Conservation (phyloP, 2,329 filamentous ascomycete species). For the Penicillium hesseltinei region DNA sequence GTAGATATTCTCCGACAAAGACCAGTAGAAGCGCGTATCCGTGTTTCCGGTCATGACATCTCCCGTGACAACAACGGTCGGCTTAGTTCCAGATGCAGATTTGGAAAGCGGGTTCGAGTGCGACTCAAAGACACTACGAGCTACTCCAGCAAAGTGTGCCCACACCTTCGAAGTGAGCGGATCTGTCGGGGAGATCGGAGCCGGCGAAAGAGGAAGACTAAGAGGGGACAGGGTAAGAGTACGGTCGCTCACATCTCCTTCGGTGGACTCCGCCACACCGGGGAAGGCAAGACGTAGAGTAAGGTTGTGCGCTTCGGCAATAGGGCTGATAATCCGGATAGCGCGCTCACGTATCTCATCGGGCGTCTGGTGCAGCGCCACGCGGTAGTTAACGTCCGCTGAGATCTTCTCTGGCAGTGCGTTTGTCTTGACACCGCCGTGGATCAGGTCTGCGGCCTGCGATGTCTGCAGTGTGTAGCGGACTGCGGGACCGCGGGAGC, state of each 20-base stretch:
- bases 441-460: conserved; percentile 55
- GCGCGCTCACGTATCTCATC: conserved; percentile 49
- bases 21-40: conserved; percentile 55
- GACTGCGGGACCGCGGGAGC: conserved; percentile 41
- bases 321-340: conserved; percentile 45
- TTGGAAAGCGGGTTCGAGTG: conserved; percentile 26
- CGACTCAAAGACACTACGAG: conserved; percentile 43
- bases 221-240: conserved; percentile 34
- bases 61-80: conserved; percentile 43
- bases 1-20: conserved; percentile 53
- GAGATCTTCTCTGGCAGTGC: conserved; percentile 56
- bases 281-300: conserved; percentile 48
- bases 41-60: conserved; percentile 55
- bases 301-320: conserved; percentile 51
- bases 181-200: conserved; percentile 35
- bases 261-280: conserved; percentile 13
- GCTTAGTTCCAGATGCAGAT: conserved; percentile 13
- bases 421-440: conserved; percentile 58
- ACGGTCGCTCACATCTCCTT: conserved; percentile 21
- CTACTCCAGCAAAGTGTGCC: conserved; percentile 40
- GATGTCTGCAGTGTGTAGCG: conserved; percentile 59
- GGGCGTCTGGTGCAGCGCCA: conserved; percentile 55
- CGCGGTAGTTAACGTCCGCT: conserved; percentile 56
- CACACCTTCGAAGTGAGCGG: conserved; percentile 31
- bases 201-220: conserved; percentile 30